Evolutionary conservation across 768 basidiomycete species (phyloP), one percentile per base, ranked within the genome.

Genomic region (Amanita phalloides): DNA sequence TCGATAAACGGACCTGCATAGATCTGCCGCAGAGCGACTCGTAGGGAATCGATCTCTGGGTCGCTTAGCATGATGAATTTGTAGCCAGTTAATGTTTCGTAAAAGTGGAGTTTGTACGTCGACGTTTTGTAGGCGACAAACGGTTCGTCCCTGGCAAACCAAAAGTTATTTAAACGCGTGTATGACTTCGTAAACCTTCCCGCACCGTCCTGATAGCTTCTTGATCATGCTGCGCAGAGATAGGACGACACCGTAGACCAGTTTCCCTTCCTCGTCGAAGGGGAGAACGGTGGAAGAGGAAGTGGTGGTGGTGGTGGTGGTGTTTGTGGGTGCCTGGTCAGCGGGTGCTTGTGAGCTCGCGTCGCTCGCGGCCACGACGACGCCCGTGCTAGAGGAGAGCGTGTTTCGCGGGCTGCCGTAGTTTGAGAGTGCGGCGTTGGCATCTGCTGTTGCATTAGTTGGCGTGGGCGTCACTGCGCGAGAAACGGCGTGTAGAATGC

Each of bases 231-330:
- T 93, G 50, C 91, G 71, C 58, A 99, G 63, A 6, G 90, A 93
- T 39, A 97, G 72, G 11, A 98, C 75, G 49, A 99, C 90, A 51
- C 96, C 96, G 64, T 98, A 99, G 0, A 99, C 94, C 55, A 99
- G 77, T 64, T 99, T 99, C 1, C 86, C 85, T 66, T 99, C 95
- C 65, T 99, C 96, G 62, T 99, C 96, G 58, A 99, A 98, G 5
- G 95, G 74, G 17, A 99, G 71, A 14, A 78, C 81, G 3, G 79
- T 73, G 55, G 70, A 78, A 8, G 74, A 69, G 23, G 61, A 55
- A 30, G 61, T 35, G n/a, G 70, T 57, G 21, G 7, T 8, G 30
- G 70, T 57, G 23, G 8, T 7, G 30, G 30, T 1, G 17, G 65
- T 59, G 0, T 65, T 60, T 14, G 70, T 61, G 3, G 67, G 59